Evolutionary conservation across 805 yeast species (phyloP), one percentile per base, ranked within the genome.

Genomic region (Kazachstania kunashirensis): DNA sequence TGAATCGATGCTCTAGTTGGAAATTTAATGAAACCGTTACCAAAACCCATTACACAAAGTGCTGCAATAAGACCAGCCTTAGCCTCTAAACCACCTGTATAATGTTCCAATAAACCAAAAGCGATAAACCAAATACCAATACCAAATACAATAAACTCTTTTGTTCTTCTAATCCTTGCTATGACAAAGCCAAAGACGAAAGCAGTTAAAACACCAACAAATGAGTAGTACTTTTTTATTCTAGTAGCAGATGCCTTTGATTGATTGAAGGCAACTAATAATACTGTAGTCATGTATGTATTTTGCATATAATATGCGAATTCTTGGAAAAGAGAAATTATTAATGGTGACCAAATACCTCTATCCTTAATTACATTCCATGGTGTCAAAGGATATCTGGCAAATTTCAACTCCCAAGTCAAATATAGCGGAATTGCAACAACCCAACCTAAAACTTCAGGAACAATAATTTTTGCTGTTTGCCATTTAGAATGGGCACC

Each of bases 1-100:
- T 75, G 77, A 41, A 76, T 69, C 21, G 80, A 68, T 3, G 74
- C 77, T 50, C 75, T 81, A 9, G 76, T 65, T 6, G 79, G 68
- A 48, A 75, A 77, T n/a, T 83, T 74, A 63, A 79, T 75, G 55
- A 79, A 71, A 15, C 84, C 84, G 31, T 82, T 83, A 46, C 84
- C 85, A 41, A 80, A 69, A 45, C 86, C 86, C 43, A 77, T 55
- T 12, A 80, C 49, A 49, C 77, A 70, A 44, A 73, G 65, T 5
- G 78, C 72, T 11, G 79, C 85, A 53, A 80, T 73, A 39, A 79
- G 63, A 44, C 84, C 85, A 31, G 65, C 47, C 33, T 64, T 60
- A 19, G 75, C 66, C 24, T 56, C 50, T 24, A 57, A 55, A 36
- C 58, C 65, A 33, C 78, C 76, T 52, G 84, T 66, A 61, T 51